These are phyloP conservation scores for Corymbia maculata DNA, from an alignment of 345 rosid genomes.

Conservation along the genomic window DNA sequence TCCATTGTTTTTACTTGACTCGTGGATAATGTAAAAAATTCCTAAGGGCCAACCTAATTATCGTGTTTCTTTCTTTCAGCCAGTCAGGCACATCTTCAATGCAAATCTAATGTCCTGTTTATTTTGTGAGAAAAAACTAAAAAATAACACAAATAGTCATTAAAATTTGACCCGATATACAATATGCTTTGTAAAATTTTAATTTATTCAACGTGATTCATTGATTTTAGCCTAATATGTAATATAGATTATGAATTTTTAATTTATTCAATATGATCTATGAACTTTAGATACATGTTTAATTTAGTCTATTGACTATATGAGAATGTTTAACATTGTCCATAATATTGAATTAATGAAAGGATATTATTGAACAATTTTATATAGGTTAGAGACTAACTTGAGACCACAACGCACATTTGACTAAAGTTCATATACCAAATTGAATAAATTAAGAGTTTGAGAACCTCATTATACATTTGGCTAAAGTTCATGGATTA, in stretches of 20 bases:
- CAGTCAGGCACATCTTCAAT: neutral
- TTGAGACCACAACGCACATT: no score
- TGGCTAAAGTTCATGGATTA: neutral
- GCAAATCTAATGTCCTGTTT: neutral
- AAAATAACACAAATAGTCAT: no score
- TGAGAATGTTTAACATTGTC: no score
- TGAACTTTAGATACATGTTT: no score
- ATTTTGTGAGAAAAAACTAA: neutral
- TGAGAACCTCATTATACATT: no score
- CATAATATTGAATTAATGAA: rapidly evolving
- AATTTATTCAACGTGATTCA: no score
- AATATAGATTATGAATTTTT: rapidly evolving
- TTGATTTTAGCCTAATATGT: rapidly evolving
- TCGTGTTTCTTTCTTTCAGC: neutral
- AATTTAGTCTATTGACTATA: no score
- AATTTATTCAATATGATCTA: no score
- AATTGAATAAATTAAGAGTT: no score
- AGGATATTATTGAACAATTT: no score
- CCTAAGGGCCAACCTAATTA: neutral
- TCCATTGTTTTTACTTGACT: neutral
- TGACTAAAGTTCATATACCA: rapidly evolving
- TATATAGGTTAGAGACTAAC: no score
- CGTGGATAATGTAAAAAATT: neutral
- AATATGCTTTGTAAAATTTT: rapidly evolving
- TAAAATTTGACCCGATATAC: rapidly evolving